Conservation (phyloP, 306 rosid species). For the Cicer arietinum region DNA sequence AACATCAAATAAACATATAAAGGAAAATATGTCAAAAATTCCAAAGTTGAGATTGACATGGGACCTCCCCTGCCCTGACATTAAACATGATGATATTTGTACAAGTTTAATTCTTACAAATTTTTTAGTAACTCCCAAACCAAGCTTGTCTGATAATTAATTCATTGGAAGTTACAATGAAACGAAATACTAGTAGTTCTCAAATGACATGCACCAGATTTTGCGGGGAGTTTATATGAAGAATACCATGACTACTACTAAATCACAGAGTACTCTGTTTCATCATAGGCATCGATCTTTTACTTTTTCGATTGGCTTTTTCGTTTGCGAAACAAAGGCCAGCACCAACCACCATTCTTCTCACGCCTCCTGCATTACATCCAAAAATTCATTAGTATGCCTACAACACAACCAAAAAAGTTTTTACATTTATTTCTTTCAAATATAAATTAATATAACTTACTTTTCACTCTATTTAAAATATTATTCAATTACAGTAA, state of each 20-base stretch:
- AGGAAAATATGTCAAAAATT: conserved; percentile 21
- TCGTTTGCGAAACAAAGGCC: conserved; percentile 48
- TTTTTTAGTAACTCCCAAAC: conserved; percentile 7
- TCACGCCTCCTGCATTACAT: conserved; percentile 60
- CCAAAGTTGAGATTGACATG: conserved; percentile 3
- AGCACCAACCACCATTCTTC: conserved; percentile 52
- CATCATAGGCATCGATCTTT: conserved; percentile 4
- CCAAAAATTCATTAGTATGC: neutral
- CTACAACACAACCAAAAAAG: too few species aligned
- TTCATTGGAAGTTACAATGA: conserved; percentile 14
- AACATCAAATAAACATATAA: conserved; percentile 11
- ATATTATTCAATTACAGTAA: too few species aligned
- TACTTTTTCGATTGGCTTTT: conserved; percentile 40
- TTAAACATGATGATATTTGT: conserved; percentile 13
- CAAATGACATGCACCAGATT: conserved; percentile 6
- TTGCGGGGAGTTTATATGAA: conserved; percentile 13
- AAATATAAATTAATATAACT: too few species aligned
- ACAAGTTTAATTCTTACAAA: conserved; percentile 25
- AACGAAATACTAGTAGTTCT: conserved; percentile 9
- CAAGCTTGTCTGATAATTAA: neutral
- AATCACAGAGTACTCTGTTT: conserved; percentile 2
- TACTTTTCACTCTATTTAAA: too few species aligned
- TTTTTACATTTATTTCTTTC: too few species aligned
- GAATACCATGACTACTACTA: conserved; percentile 26
- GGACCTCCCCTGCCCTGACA: neutral